A percentile compares a stretch with the other conserved stretches of the same genome.
Evolutionary conservation across 164 flowering plant genomes (phyloP).

Genomic region (Buxus sempervirens): DNA sequence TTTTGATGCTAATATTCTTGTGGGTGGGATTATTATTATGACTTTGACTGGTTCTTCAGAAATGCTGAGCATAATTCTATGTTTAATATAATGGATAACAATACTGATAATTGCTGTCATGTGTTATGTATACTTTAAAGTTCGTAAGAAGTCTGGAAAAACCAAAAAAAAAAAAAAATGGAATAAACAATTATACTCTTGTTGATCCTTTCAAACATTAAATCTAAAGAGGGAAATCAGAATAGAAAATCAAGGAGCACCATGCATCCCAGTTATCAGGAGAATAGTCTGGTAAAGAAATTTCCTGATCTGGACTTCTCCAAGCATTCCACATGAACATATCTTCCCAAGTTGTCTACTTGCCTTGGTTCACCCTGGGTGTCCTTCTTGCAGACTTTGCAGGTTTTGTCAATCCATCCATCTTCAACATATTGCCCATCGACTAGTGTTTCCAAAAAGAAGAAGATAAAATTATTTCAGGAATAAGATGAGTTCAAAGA

Average conservation of each 20-base stretch:
- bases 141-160: too few species aligned
- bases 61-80: too few species aligned
- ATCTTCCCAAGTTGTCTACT: slow-evolving; percentile 59
- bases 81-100: too few species aligned
- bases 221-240: neutral
- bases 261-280: slow-evolving; percentile 24
- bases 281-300: slow-evolving; percentile 79
- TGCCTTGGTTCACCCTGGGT: slow-evolving; percentile 59
- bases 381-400: slow-evolving; percentile 90
- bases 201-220: neutral
- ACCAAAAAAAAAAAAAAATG: too few species aligned
- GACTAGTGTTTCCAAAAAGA: slow-evolving; percentile 33
- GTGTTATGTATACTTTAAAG: too few species aligned
- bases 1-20: too few species aligned
- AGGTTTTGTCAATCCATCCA: slow-evolving; percentile 96
- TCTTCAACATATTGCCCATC: slow-evolving; percentile 92
- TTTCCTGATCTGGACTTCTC: slow-evolving; percentile 69
- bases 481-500: neutral
- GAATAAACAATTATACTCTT: neutral
- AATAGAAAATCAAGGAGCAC: neutral
- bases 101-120: too few species aligned
- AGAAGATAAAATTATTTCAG: neutral
- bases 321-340: slow-evolving; percentile 74
- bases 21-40: too few species aligned
- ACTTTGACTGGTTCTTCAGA: too few species aligned